Evolutionary conservation across 1,284 basidiomycete genomes (phyloP).

Genomic region (Apiotrichum domesticum): DNA sequence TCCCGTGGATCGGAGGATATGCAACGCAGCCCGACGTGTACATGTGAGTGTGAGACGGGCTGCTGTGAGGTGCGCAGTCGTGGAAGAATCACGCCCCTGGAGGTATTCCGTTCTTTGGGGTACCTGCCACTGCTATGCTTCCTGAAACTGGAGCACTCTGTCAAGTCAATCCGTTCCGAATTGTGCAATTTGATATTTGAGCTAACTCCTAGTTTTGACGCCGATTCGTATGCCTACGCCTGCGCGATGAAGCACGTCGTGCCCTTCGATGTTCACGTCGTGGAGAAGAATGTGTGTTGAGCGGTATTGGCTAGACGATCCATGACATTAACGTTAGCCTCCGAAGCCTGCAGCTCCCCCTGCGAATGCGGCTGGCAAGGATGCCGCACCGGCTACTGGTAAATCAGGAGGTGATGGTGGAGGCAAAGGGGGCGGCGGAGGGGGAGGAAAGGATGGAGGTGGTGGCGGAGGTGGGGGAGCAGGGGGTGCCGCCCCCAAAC

Average conservation of each 20-base stretch:
- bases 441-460: too few relatives aligned
- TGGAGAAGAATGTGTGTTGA: slow-evolving; percentile 33
- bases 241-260: slow-evolving; percentile 41
- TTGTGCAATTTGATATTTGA: neutral
- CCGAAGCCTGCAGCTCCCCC: neutral
- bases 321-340: neutral
- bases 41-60: slow-evolving; percentile 25
- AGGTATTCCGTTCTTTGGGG: too few relatives aligned
- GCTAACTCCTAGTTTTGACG: slow-evolving; percentile 28
- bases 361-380: too few relatives aligned
- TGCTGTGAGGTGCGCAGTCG: too few relatives aligned
- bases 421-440: too few relatives aligned
- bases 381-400: too few relatives aligned
- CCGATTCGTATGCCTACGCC: slow-evolving; percentile 41
- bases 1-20: slow-evolving; percentile 34
- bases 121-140: too few relatives aligned
- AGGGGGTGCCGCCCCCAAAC: neutral
- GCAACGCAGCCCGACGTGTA: slow-evolving; percentile 26
- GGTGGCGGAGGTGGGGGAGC: too few relatives aligned
- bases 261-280: slow-evolving; percentile 31
- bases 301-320: neutral
- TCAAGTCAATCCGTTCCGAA: too few relatives aligned
- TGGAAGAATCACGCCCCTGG: too few relatives aligned
- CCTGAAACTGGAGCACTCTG: too few relatives aligned
- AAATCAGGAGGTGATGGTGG: too few relatives aligned